Evolutionary conservation across 1,139 yeast genomes (phyloP).

Genomic region (Wickerhamiella infanticola): DNA sequence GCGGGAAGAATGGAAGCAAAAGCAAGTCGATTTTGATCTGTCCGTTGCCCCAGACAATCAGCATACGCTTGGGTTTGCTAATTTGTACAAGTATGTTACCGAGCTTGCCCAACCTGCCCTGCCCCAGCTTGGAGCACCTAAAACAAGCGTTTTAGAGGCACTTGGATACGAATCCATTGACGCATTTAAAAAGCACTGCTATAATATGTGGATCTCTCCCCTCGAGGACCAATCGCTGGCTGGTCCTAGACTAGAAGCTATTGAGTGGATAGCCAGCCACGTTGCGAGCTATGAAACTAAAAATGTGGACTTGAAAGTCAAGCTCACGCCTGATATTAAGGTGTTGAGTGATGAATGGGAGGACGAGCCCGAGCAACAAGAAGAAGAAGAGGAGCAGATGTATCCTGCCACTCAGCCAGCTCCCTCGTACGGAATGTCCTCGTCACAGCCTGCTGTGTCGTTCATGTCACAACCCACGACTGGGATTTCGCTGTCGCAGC

Average conservation of each 20-base stretch:
- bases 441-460: background rate
- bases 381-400: too few species aligned
- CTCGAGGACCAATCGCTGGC: slow-evolving; percentile 7
- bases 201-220: slow-evolving; percentile 9
- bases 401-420: too few species aligned
- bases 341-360: slow-evolving; percentile 3
- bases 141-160: background rate
- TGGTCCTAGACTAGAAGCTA: slow-evolving; percentile 6
- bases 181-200: slow-evolving; percentile 2
- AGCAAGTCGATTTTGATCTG: slow-evolving; percentile 3
- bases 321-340: background rate
- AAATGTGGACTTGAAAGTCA: background rate
- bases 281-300: background rate
- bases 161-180: background rate
- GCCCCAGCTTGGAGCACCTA: background rate
- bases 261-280: slow-evolving; percentile 7
- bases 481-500: slow-evolving; percentile 9
- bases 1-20: background rate
- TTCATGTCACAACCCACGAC: slow-evolving; percentile 2
- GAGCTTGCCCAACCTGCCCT: slow-evolving; percentile 3
- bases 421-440: background rate
- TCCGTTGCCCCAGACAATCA: background rate
- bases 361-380: background rate
- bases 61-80: background rate
- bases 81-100: slow-evolving; percentile 2